Evolutionary conservation across 2,329 filamentous ascomycete genomes (phyloP).

Genomic region (Knoxdaviesia proteae): DNA sequence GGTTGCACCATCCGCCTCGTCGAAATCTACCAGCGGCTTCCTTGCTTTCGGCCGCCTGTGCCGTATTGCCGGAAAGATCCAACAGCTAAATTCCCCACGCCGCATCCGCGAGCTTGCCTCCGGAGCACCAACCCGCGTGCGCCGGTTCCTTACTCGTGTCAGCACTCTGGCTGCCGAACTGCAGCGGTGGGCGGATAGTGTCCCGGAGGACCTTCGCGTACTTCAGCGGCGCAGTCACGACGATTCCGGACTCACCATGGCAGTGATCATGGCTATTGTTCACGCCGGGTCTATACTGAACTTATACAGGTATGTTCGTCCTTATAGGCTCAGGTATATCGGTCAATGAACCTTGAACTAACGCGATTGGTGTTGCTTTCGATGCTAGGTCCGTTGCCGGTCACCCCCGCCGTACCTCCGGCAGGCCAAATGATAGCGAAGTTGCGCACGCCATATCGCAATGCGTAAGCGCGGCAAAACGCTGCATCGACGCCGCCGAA

Average conservation of each 20-base stretch:
- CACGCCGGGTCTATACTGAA: constrained; percentile 10
- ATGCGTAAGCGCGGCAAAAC: constrained; percentile 9
- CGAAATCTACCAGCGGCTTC: constrained; percentile 8
- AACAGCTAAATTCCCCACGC: constrained; percentile 7
- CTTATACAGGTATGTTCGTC: constrained; percentile 7
- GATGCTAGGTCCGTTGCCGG: neutral
- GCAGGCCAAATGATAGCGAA: neutral
- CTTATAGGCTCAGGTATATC: neutral
- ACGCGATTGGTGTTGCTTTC: neutral
- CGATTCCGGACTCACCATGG: constrained; percentile 9
- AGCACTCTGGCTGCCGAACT: constrained; percentile 5
- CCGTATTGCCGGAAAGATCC: constrained; percentile 9
- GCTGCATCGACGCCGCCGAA: constrained; percentile 10
- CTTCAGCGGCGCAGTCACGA: constrained; percentile 3
- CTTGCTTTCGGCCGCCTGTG: constrained; percentile 10
- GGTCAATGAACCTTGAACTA: neutral
- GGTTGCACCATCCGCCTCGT: too few species aligned
- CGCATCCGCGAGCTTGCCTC: constrained; percentile 4
- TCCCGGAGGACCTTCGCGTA: constrained; percentile 3
- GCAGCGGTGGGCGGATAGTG: constrained; percentile 6
- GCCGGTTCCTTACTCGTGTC: constrained; percentile 4
- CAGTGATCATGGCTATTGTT: constrained; percentile 11
- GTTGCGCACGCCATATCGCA: constrained; percentile 6
- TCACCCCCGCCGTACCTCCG: neutral
- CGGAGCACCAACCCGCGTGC: neutral